Conservation (phyloP, 306 rosid genomes). For the Vicia villosa region DNA sequence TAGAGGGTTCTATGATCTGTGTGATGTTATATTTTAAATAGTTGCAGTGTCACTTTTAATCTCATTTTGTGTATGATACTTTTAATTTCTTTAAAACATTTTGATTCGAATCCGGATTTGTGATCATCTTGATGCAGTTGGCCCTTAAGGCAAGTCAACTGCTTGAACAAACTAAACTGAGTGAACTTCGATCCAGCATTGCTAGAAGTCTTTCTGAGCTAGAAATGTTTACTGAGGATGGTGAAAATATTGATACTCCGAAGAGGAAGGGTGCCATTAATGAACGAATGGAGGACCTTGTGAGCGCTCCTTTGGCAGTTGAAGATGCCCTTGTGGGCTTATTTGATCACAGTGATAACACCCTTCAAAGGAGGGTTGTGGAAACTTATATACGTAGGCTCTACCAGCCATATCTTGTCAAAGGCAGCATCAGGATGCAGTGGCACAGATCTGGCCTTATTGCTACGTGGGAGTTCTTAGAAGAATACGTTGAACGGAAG, state of each 20-base stretch:
- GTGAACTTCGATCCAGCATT: constrained; percentile 94
- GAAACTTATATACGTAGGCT: constrained; percentile 93
- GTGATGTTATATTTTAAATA: constrained; percentile 29
- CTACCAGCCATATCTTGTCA: constrained; percentile 98
- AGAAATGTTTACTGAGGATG: constrained; percentile 99
- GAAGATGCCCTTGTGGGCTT: constrained; percentile 99
- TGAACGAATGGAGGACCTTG: constrained; percentile 98
- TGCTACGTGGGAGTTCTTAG: constrained; percentile 92
- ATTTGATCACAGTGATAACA: constrained; percentile 98
- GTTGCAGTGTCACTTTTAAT: constrained; percentile 18
- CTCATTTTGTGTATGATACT: constrained; percentile 35
- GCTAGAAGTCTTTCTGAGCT: constrained; percentile 99
- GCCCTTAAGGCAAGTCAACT: constrained; percentile 98
- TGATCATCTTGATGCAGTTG: constrained; percentile 60
- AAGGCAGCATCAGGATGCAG: constrained; percentile 97
- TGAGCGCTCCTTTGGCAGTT: constrained; percentile 93
- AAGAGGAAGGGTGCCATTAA: constrained; percentile 96
- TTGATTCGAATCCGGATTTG: constrained; percentile 30
- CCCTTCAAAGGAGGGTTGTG: constrained; percentile 96
- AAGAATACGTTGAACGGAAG: constrained; percentile 71
- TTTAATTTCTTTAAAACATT: constrained; percentile 6
- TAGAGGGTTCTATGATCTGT: constrained; percentile 22
- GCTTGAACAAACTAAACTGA: constrained; percentile 93
- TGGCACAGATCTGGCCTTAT: constrained; percentile 97
- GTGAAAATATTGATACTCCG: constrained; percentile 96